Percentiles rank a stretch among this genome's conserved stretches.
Conservation (phyloP, 257 asterid species). For the Jacaranda mimosifolia region DNA sequence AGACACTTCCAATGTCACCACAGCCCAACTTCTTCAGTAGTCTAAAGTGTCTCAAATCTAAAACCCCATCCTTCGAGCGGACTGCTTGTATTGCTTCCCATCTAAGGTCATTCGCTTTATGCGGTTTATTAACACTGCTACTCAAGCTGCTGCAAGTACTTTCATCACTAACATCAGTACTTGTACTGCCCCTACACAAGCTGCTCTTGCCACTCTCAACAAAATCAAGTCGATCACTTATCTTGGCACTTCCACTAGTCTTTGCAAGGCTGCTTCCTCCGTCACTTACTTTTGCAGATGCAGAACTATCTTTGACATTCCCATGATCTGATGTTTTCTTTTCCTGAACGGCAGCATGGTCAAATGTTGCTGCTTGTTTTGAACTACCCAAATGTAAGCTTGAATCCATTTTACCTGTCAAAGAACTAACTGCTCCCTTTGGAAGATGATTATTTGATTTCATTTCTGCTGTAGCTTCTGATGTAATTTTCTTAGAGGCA, state of each 20-base stretch:
- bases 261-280: constrained; percentile 59
- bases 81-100: constrained; percentile 87
- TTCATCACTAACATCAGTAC: constrained; percentile 80
- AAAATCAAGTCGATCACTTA: constrained; percentile 62
- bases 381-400: constrained; percentile 59
- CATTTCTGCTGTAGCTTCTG: constrained; percentile 38
- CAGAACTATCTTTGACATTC: constrained; percentile 51
- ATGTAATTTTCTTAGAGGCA: constrained; percentile 41
- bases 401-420: constrained; percentile 56
- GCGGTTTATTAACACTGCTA: constrained; percentile 78
- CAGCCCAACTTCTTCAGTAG: constrained; percentile 80
- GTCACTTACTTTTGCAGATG: constrained; percentile 62
- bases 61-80: constrained; percentile 66
- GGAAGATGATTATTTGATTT: constrained; percentile 35
- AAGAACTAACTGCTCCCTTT: constrained; percentile 46
- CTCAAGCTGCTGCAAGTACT: constrained; percentile 83
- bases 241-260: constrained; percentile 66
- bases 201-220: constrained; percentile 89
- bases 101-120: constrained; percentile 73
- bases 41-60: constrained; percentile 81
- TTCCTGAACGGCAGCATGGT: constrained; percentile 43
- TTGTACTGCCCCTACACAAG: constrained; percentile 84
- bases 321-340: constrained; percentile 43
- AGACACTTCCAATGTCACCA: constrained; percentile 87
- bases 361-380: constrained; percentile 34